Conservation (phyloP, 2,329 filamentous ascomycete species). For the Aspergillus sp. region DNA sequence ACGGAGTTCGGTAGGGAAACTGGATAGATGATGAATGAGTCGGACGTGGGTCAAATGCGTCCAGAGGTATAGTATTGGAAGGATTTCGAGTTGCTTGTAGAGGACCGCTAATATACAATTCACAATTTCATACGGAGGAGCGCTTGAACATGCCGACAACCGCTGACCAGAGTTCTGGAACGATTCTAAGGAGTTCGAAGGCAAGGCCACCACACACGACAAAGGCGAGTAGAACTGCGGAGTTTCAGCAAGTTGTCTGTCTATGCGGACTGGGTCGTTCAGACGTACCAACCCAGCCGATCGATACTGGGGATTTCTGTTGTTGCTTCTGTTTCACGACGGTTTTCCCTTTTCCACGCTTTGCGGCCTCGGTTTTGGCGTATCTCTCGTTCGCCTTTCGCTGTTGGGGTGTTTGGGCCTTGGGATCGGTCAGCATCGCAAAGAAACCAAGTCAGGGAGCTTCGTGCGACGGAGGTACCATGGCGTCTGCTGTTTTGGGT, state of each 20-base stretch:
- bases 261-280: neutral
- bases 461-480: neutral
- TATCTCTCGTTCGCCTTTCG: conserved; percentile 62
- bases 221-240: conserved; percentile 59
- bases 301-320: conserved; percentile 54
- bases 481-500: neutral
- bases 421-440: neutral
- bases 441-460: neutral
- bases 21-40: too few species aligned
- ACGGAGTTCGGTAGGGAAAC: too few species aligned
- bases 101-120: neutral
- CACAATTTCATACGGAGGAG: conserved; percentile 17
- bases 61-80: neutral
- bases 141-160: conserved; percentile 27
- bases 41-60: too few species aligned
- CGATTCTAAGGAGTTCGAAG: conserved; percentile 53
- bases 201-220: conserved; percentile 60
- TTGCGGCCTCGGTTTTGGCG: conserved; percentile 57
- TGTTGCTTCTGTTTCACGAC: conserved; percentile 48
- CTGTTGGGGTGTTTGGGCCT: conserved; percentile 66
- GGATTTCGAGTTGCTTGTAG: neutral
- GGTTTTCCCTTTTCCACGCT: conserved; percentile 55
- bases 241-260: conserved; percentile 11
- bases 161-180: conserved; percentile 40
- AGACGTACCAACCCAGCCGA: conserved; percentile 60